phyloP scores from a whole-genome alignment of 805 yeast species.

The Trichomonascus vanleenenianus region DNA sequence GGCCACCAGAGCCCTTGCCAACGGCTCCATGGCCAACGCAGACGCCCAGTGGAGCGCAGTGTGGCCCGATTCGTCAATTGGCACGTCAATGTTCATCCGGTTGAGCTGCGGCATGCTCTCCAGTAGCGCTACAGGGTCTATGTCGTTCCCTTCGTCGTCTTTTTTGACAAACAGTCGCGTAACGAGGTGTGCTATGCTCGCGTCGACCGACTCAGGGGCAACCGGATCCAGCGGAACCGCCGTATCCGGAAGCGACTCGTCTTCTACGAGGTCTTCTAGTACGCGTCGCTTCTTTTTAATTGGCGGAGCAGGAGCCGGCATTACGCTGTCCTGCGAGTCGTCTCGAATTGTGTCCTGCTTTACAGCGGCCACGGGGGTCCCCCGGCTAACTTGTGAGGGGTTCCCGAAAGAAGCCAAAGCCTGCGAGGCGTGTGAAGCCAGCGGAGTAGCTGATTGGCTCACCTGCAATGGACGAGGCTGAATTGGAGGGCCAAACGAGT shows the following conservation, averaged over 20 bases:
- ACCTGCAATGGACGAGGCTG: background rate
- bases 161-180: conserved; percentile 4
- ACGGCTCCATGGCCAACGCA: conserved; percentile 68
- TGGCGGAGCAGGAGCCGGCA: background rate
- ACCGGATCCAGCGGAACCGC: conserved; percentile 39
- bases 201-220: conserved; percentile 13
- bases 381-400: too few species aligned
- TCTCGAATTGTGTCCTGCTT: background rate
- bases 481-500: too few species aligned
- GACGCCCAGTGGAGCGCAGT: conserved; percentile 96
- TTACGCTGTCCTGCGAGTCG: background rate
- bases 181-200: conserved; percentile 1
- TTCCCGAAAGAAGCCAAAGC: background rate
- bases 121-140: conserved; percentile 7
- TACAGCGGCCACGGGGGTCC: background rate
- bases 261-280: conserved; percentile 14
- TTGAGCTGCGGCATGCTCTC: conserved; percentile 16
- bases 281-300: background rate
- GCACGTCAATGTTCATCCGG: conserved; percentile 58
- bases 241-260: conserved; percentile 14
- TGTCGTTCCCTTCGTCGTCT: background rate
- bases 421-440: background rate
- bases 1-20: conserved; percentile 61
- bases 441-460: background rate
- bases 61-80: conserved; percentile 90